Evolutionary conservation across 78 protist genomes (phyloP), one percentile per base, ranked within the genome.

Genomic region (Speleostelium caveatum): DNA sequence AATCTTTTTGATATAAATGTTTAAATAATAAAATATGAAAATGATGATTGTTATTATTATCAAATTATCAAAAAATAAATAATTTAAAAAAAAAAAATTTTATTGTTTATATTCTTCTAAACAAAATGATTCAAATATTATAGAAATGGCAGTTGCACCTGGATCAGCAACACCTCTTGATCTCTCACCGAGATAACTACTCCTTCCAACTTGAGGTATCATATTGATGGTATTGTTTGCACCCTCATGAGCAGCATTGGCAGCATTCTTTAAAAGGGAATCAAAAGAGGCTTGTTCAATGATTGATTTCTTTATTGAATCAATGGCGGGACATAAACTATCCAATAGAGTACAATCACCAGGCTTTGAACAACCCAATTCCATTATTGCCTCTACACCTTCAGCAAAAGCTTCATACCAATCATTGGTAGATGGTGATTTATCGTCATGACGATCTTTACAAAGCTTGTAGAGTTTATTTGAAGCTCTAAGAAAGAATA

Each of bases 301-400:
- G 38, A 36, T 30, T 16, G 28, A 67, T 41, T 53, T 60, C 3
- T 3, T 5, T 17, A 89, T 26, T 5, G 87, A 75, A 17, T 69
- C 63, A 1, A 58, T 28, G 0, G 95, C 95, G 0, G 95, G 95
- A 4, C 74, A 7, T n/a, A 92, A 39, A 3, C 93, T 86, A 21
- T 92, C 95, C 2, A 92, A 51, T 92, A 80, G 73, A 62, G 91
- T 83, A 39, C 86, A 73, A 73, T 89, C 94, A 36, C 94, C 94
- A 19, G 38, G 3, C 16, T 75, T 71, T 0, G 75, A 53, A 28
- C 74, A 61, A 67, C 94, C 94, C 0, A 76, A 33, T 35, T 53
- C 56, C 53, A 33, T 41, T 33, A 73, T 65, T 36, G 80, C 69
- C n/a, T 42, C 41, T 12, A 17, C 45, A 17, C 88, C 87, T 12